Conservation (phyloP, 192 early-diverging fungal species). For the Coemansia sp. region DNA sequence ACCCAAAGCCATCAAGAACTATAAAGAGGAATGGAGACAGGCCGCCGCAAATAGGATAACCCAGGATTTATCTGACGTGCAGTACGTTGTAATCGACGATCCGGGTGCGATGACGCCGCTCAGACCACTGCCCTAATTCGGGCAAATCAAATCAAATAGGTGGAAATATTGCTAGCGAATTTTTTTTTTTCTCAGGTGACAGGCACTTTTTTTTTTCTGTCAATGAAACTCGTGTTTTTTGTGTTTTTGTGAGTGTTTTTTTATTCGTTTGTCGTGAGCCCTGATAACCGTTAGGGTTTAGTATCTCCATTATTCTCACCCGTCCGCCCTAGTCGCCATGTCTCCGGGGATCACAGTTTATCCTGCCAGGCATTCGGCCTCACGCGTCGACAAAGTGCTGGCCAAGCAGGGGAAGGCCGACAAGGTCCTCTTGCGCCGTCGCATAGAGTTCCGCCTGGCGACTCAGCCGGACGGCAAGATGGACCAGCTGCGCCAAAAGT, state of each 20-base stretch:
- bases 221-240: too few relatives aligned
- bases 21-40: neutral
- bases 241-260: too few relatives aligned
- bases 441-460: slow-evolving; percentile 66
- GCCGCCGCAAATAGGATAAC: neutral
- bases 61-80: neutral
- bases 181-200: too few relatives aligned
- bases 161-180: too few relatives aligned
- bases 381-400: slow-evolving; percentile 48
- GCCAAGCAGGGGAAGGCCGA: slow-evolving; percentile 48
- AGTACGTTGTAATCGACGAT: too few relatives aligned
- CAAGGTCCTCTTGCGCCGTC: slow-evolving; percentile 55
- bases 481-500: slow-evolving; percentile 65
- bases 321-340: slow-evolving; percentile 7
- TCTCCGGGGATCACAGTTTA: slow-evolving; percentile 30
- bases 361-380: slow-evolving; percentile 9
- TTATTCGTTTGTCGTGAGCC: neutral
- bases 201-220: too few relatives aligned
- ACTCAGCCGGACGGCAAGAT: slow-evolving; percentile 63
- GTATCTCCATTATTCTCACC: neutral
- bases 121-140: too few relatives aligned
- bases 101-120: too few relatives aligned
- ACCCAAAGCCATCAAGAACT: neutral
- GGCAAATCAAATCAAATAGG: too few relatives aligned
- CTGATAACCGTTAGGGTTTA: neutral